Conservation (phyloP, 1,139 yeast genomes). For the Scheffersomyces stambukii region DNA sequence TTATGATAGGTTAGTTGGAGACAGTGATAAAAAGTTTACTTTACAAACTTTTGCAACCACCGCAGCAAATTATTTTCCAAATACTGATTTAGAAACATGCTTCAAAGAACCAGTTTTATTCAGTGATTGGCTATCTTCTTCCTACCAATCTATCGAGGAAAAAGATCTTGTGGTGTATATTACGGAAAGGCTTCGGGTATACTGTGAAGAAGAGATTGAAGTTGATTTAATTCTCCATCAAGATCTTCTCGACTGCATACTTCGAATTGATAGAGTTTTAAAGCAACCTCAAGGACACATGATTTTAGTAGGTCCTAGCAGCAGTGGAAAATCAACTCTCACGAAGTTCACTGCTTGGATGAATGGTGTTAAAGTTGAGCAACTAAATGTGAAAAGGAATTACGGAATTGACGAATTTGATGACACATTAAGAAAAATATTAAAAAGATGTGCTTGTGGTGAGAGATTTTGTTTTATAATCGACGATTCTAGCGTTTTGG, state of each 20-base stretch:
- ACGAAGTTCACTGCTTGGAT: constrained; percentile 89
- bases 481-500: constrained; percentile 76
- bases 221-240: constrained; percentile 61
- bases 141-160: constrained; percentile 55
- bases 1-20: constrained; percentile 60
- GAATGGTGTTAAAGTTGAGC: constrained; percentile 66
- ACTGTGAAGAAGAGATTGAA: constrained; percentile 73
- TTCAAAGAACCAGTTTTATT: constrained; percentile 53
- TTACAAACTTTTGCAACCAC: constrained; percentile 35
- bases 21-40: constrained; percentile 52
- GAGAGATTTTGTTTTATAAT: constrained; percentile 69
- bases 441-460: constrained; percentile 47
- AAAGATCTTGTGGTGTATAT: constrained; percentile 52
- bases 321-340: constrained; percentile 78
- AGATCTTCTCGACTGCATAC: constrained; percentile 68
- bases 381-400: constrained; percentile 52
- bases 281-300: constrained; percentile 88
- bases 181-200: constrained; percentile 61
- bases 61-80: constrained; percentile 44
- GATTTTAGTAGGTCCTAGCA: constrained; percentile 81
- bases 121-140: constrained; percentile 71
- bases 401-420: constrained; percentile 69
- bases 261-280: constrained; percentile 78
- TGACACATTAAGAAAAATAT: constrained; percentile 49
- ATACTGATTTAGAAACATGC: constrained; percentile 31